Base-by-base conservation (phyloP, 106 monocot genomes). In the Vanilla planifolia region DNA sequence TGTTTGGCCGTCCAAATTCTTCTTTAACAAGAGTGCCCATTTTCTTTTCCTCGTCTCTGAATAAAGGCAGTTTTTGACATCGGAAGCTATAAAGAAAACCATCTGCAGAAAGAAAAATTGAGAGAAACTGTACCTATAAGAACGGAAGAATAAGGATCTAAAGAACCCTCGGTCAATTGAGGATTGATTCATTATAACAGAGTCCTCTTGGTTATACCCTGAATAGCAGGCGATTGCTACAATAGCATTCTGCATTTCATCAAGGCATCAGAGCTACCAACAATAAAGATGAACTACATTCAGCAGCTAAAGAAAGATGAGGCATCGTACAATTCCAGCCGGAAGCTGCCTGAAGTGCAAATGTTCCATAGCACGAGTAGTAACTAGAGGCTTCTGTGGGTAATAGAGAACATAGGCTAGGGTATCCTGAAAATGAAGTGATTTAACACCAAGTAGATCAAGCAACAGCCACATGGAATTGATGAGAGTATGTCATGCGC, bases 151-250 rank as follows among this genome's bases (percentile, higher is more conserved):
- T 21, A 98, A 73, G 1, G 91, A 98, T 19, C 96, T 68, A 57
- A 98, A 98, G 70, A 98, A 98, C 10, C 96, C 96, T 61, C 96
- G 96, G 73, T 98, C 96, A 24, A 98, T 91, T 37, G 96, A 98
- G 13, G 96, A 98, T 68, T 91, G 96, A 63, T 96, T 98, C 96
- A 98, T 98, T 68, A 98, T 98, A 51, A 98, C 96, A 70, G 96
- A 98, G 56, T 98, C 96, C 79, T 98, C 96, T 88, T 98, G 96
- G 63, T 98, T 98, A 57, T 98, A 98, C n/a, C 96, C 96, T 63
- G 96, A 98, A 68, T 98, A 98, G 72, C 96, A 98, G 16, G 96
- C 48, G 77, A 98, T 98, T 41, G 96, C 96, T 74, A 98, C 96
- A 88, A 98, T 98, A 14, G 96, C 96, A 85, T 98, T 98, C 96